Evolutionary conservation across 495 filamentous ascomycete species (phyloP).

Genomic region (Xylaria castorea): DNA sequence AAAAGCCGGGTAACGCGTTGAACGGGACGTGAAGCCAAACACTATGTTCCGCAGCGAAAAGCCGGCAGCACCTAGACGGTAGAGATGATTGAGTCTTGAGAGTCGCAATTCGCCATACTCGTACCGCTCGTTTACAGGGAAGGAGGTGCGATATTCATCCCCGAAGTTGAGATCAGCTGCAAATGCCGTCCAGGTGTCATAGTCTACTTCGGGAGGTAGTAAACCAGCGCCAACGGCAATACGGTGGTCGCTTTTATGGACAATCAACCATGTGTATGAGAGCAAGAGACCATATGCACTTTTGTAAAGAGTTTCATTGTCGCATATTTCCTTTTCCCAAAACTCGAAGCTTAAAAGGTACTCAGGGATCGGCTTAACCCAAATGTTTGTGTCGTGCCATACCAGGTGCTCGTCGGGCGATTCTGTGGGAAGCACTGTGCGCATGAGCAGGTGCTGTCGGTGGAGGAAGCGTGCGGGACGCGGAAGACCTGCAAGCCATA

Average conservation of each 20-base stretch:
- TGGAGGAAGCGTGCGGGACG: slow-evolving; percentile 42
- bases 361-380: slow-evolving; percentile 59
- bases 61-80: slow-evolving; percentile 4
- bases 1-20: slow-evolving; percentile 37
- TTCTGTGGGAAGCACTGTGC: slow-evolving; percentile 56
- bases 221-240: slow-evolving; percentile 45
- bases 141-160: neutral
- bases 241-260: slow-evolving; percentile 45
- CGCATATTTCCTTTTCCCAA: slow-evolving; percentile 46
- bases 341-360: slow-evolving; percentile 52
- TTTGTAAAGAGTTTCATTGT: slow-evolving; percentile 29
- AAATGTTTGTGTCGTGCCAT: slow-evolving; percentile 55
- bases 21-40: slow-evolving; percentile 21
- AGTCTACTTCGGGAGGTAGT: slow-evolving; percentile 42
- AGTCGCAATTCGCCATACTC: slow-evolving; percentile 50
- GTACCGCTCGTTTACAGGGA: slow-evolving; percentile 41
- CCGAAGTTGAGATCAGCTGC: slow-evolving; percentile 10
- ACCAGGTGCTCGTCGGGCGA: slow-evolving; percentile 58
- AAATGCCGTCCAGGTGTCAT: slow-evolving; percentile 21
- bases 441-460: slow-evolving; percentile 49
- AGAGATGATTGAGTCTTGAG: slow-evolving; percentile 35
- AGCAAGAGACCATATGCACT: slow-evolving; percentile 48
- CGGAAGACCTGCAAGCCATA: slow-evolving; percentile 25
- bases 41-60: slow-evolving; percentile 4
- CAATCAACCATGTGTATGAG: slow-evolving; percentile 48